phyloP scores from a whole-genome alignment of 2,329 filamentous ascomycete species.

The Chaetothyriales sp. region DNA sequence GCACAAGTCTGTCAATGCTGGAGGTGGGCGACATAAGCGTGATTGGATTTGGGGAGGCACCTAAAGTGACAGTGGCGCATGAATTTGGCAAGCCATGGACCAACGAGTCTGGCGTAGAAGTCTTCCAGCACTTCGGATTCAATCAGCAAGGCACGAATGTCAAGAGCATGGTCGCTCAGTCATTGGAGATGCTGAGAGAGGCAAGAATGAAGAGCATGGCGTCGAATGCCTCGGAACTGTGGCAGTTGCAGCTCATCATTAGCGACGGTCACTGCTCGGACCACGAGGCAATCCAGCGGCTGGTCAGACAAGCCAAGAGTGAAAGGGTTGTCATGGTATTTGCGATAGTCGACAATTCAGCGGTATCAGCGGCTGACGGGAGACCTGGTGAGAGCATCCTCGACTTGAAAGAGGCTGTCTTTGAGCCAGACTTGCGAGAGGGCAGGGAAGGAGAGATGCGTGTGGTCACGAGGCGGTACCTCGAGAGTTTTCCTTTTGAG shows the following conservation, averaged over 20 bases:
- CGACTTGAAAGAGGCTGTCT: conserved; percentile 76
- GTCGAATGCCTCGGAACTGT: conserved; percentile 53
- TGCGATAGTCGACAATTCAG: conserved; percentile 57
- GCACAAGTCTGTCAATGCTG: conserved; percentile 75
- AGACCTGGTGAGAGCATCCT: conserved; percentile 48
- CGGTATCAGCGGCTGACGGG: conserved; percentile 6
- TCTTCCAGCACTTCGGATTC: conserved; percentile 76
- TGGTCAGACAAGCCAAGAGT: conserved; percentile 78
- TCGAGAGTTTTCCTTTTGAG: conserved; percentile 91
- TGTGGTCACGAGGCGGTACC: conserved; percentile 75
- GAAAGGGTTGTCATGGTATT: conserved; percentile 97
- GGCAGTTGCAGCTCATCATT: conserved; percentile 88
- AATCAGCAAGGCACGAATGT: conserved; percentile 78
- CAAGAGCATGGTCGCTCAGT: conserved; percentile 58
- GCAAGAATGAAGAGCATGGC: conserved; percentile 46
- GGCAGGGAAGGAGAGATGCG: conserved; percentile 43
- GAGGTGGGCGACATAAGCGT: conserved; percentile 91
- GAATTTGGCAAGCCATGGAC: conserved; percentile 72
- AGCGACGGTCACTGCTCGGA: conserved; percentile 89
- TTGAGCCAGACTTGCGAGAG: conserved; percentile 51
- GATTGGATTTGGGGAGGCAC: conserved; percentile 66
- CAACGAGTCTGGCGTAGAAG: conserved; percentile 65
- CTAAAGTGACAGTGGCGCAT: conserved; percentile 67
- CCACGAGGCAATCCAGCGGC: conserved; percentile 66
- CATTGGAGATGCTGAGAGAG: conserved; percentile 66